A percentile compares a stretch with the other conserved stretches of the same genome.
Conservation (phyloP, 2,329 filamentous ascomycete genomes). For the Nemania sp. region DNA sequence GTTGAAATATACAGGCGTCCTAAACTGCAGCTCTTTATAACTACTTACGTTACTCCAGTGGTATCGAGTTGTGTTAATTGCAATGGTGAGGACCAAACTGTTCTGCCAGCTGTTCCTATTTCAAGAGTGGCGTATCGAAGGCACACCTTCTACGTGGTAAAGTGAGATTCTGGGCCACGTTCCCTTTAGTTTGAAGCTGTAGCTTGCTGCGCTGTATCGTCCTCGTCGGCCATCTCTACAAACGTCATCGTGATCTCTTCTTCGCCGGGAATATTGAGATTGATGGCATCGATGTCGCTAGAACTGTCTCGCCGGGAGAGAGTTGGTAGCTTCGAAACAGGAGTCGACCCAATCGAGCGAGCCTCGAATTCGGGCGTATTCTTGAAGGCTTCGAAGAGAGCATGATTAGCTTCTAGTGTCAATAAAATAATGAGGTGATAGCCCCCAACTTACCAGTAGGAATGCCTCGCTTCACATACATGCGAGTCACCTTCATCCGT, state of each 20-base stretch:
- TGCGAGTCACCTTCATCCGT: conserved; percentile 50
- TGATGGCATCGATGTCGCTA: conserved; percentile 46
- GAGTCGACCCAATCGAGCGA: conserved; percentile 31
- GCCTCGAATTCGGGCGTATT: conserved; percentile 32
- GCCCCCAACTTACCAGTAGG: conserved; percentile 48
- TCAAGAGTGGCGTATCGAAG: no score
- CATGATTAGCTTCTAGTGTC: conserved; percentile 34
- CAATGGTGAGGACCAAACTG: no score
- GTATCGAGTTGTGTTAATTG: no score
- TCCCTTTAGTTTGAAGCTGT: conserved; percentile 22
- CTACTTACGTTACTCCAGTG: no score
- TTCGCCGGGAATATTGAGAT: conserved; percentile 48
- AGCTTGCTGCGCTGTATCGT: conserved; percentile 35
- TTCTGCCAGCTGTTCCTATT: no score
- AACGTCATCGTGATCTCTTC: conserved; percentile 53
- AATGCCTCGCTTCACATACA: conserved; percentile 50
- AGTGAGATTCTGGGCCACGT: neutral
- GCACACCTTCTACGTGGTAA: neutral
- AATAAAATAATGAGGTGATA: no score
- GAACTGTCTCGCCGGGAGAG: conserved; percentile 32
- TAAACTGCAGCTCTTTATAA: no score
- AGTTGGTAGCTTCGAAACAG: conserved; percentile 27
- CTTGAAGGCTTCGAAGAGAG: conserved; percentile 34
- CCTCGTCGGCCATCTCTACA: conserved; percentile 45
- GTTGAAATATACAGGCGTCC: no score